Evolutionary conservation across 805 yeast species (phyloP), one percentile per base, ranked within the genome.

Genomic region (Kuraishia ogatae): DNA sequence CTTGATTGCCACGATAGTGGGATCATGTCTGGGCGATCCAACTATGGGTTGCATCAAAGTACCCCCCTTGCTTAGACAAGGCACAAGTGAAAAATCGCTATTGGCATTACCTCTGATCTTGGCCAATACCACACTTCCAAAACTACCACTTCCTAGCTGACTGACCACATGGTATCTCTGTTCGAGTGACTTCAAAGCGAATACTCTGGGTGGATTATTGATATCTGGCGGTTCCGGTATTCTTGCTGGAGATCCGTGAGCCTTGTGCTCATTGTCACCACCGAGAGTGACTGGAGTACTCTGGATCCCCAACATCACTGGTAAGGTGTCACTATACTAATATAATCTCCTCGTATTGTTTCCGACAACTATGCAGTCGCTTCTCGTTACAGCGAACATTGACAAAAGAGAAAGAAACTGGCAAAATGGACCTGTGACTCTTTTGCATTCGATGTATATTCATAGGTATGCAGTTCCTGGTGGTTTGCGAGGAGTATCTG

Each of bases 81-180:
- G 24, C 28, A 54, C 71, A 64, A 60, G 22, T 64, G 60, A 53
- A 15, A 59, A 56, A 39, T 19, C 21, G 5, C 28, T 39, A 17
- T 19, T 28, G 43, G 50, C 23, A 50, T 58, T 54, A 35, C 57
- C 55, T 57, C 73, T 67, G 35, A 75, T 73, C 65, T 83, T 83
- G 2, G 89, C 91, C 61, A 87, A 69, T 1, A 78, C 71, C 1
- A 88, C 94, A 1, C 78, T 70, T 1, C 96, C 96, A 72, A 88
- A 88, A 51, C 89, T 83, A 1, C 96, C 96, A 55, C 77, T 79
- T 0, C 96, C 96, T 56, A 88, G 68, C 51, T 73, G 74, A 50
- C 80, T 75, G 8, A 86, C 71, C 2, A 73, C 59, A 53, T 76
- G 78, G 63, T 83, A 87, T 49, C 79, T 67, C 7, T 68, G 64